Evolutionary conservation across 2,329 filamentous ascomycete species (phyloP).

Genomic region (Leptographium wingfieldii): DNA sequence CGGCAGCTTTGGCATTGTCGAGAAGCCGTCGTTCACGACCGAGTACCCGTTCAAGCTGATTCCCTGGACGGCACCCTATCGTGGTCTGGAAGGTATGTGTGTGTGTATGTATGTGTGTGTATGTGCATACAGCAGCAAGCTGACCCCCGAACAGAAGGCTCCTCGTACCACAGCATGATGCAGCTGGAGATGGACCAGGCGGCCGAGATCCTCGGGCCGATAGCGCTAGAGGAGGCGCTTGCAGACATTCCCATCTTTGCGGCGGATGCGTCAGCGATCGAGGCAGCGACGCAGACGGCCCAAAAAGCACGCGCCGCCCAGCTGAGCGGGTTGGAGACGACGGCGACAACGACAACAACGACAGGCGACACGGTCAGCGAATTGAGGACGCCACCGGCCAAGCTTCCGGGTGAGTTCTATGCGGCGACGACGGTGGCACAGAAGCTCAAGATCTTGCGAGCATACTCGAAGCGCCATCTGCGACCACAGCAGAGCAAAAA

Average conservation of each 20-base stretch:
- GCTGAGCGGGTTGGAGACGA: constrained; percentile 16
- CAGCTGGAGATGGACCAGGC: constrained; percentile 43
- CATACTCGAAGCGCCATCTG: constrained; percentile 17
- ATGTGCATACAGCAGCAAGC: too few relatives aligned
- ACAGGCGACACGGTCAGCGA: constrained; percentile 20
- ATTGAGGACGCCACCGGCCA: constrained; percentile 12
- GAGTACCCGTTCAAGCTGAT: constrained; percentile 48
- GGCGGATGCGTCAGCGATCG: constrained; percentile 30
- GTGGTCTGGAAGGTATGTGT: constrained; percentile 35
- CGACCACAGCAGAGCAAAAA: constrained; percentile 5
- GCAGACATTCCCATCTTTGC: constrained; percentile 46
- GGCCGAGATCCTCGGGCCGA: constrained; percentile 38
- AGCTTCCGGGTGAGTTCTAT: constrained; percentile 29
- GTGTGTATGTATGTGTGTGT: too few relatives aligned
- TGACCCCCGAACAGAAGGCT: constrained; percentile 22
- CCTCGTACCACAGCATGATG: constrained; percentile 42
- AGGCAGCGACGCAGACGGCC: constrained; percentile 27
- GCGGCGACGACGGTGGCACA: constrained; percentile 30
- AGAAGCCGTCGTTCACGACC: constrained; percentile 45
- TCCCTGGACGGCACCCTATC: constrained; percentile 47
- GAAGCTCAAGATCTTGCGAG: constrained; percentile 35
- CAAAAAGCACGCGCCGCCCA: constrained; percentile 20
- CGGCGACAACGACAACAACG: constrained; percentile 14
- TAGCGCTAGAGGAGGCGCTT: constrained; percentile 40
- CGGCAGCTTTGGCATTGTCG: constrained; percentile 48